These are phyloP conservation scores for Rhodotorula glutinis DNA, from an alignment of 1,284 basidiomycete species.

Conservation along the genomic window DNA sequence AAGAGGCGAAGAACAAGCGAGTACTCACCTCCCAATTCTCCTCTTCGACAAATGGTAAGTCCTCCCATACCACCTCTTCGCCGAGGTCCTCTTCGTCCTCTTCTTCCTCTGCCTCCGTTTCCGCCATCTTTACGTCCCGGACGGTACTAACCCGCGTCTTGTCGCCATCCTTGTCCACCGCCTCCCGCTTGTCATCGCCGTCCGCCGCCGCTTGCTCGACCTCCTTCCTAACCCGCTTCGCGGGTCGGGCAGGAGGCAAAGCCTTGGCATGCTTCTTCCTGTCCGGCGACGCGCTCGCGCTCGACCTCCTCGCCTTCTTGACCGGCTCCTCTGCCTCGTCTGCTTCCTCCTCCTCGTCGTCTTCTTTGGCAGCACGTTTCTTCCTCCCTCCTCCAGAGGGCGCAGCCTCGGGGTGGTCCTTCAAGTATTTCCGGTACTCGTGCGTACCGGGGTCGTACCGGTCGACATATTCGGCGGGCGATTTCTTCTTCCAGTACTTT, in stretches of 20 bases:
- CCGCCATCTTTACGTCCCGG: background rate
- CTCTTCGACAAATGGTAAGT: background rate
- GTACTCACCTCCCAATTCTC: slow-evolving; percentile 24
- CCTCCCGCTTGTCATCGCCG: background rate
- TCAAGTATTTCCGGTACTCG: background rate
- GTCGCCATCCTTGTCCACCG: background rate
- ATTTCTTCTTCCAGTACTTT: slow-evolving; percentile 17
- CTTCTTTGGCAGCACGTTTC: background rate
- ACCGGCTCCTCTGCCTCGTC: background rate
- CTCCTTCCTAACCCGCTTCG: too few species aligned
- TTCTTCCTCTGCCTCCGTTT: background rate
- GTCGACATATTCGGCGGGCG: slow-evolving; percentile 7
- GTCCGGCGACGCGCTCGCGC: background rate
- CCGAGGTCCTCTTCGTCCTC: slow-evolving; percentile 2
- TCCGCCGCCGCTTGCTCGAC: background rate
- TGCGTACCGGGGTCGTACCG: slow-evolving; percentile 7
- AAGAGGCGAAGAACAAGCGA: too few species aligned
- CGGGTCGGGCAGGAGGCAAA: too few species aligned
- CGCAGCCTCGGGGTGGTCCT: background rate
- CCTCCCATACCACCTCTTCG: background rate
- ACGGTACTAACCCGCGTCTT: background rate
- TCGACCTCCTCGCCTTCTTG: slow-evolving; percentile 2
- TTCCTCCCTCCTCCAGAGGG: slow-evolving; percentile 1
- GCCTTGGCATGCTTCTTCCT: background rate
- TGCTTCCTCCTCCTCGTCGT: slow-evolving; percentile 3